These are phyloP conservation scores for Secale cereale DNA, from an alignment of 176 grass and related monocot species.

Conservation along the genomic window DNA sequence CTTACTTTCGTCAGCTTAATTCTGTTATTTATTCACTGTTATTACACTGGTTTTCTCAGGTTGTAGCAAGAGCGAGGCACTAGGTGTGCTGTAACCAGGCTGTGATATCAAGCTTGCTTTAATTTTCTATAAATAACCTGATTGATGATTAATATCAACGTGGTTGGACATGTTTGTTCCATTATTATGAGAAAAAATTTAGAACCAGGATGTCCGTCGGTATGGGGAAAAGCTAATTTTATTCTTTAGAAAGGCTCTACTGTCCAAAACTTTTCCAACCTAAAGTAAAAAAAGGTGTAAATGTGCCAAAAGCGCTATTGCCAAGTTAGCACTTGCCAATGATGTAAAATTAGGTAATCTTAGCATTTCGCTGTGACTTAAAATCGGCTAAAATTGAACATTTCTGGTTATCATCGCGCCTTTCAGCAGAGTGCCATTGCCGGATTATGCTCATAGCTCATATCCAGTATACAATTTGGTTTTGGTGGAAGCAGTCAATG, in stretches of 20 bases:
- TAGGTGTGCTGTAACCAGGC: not conserved
- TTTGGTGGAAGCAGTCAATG: conserved; percentile 7
- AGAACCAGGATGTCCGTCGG: not conserved
- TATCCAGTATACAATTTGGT: not conserved
- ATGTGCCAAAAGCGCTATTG: not conserved
- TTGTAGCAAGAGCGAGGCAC: not conserved
- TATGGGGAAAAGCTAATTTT: not conserved
- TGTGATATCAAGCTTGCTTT: not conserved
- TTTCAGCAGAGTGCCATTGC: not conserved
- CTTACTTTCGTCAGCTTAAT: not conserved
- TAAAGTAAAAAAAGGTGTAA: conserved; percentile 20
- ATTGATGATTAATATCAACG: not conserved
- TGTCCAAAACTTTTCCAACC: conserved; percentile 2
- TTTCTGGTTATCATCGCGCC: not conserved
- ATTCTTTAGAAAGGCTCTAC: not conserved
- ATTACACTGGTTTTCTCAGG: conserved; percentile 1
- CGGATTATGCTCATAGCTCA: not conserved
- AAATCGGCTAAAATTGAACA: conserved; percentile 2
- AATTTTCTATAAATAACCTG: not conserved
- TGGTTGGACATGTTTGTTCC: not conserved
- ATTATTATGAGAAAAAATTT: not conserved
- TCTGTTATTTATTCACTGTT: not conserved
- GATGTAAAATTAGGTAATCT: not conserved
- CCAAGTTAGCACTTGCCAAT: not conserved
- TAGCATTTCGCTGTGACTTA: not conserved